Evolutionary conservation across 345 rosid species (phyloP).

Genomic region (Gossypium thurberi): DNA sequence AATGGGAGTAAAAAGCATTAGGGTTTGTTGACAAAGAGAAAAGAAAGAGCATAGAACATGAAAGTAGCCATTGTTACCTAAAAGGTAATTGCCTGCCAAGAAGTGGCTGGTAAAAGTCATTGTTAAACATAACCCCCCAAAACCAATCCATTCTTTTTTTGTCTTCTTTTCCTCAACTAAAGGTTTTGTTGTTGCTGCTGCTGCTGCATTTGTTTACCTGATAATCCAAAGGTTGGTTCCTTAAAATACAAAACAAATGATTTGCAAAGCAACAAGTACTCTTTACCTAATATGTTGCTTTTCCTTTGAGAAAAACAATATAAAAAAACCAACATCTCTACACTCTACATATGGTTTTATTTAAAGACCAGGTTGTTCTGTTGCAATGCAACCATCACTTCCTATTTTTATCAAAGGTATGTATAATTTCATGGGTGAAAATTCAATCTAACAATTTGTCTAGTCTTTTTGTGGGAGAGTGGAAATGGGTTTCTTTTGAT

Average conservation of each 20-base stretch:
- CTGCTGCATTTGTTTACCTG: conserved; percentile 16
- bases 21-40: not conserved
- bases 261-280: conserved; percentile 46
- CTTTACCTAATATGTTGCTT: conserved; percentile 48
- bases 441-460: not conserved
- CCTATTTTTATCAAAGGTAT: conserved; percentile 12
- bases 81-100: conserved; percentile 5
- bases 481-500: not conserved
- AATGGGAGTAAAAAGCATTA: too few species aligned
- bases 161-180: not conserved
- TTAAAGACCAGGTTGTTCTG: conserved; percentile 12
- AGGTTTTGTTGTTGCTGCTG: not conserved
- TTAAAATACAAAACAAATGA: conserved; percentile 21
- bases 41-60: not conserved
- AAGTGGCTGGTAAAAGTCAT: conserved; percentile 10
- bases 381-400: conserved; percentile 23
- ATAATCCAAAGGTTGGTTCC: conserved; percentile 28
- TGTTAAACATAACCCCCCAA: not conserved
- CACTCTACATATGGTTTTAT: conserved; percentile 17
- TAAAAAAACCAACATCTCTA: conserved; percentile 13
- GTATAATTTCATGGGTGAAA: not conserved
- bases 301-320: conserved; percentile 17
- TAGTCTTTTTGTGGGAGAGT: not conserved
- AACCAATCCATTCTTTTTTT: not conserved
- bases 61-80: conserved; percentile 7